phyloP scores from a whole-genome alignment of 345 rosid species.

The Salix dunnii region DNA sequence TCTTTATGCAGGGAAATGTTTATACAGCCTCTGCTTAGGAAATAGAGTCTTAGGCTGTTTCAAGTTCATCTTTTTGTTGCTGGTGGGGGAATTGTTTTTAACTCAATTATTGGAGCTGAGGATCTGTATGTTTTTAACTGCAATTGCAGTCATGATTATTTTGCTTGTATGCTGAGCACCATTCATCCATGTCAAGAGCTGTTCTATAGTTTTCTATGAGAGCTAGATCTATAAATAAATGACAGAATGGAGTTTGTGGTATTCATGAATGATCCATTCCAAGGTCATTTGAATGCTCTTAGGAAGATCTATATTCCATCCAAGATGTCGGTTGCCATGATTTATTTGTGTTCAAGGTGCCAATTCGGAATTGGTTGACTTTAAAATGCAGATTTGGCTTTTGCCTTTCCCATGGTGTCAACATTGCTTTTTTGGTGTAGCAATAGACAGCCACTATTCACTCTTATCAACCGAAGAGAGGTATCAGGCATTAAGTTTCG shows the following conservation, averaged over 20 bases:
- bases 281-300: slow-evolving; percentile 40
- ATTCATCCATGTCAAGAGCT: slow-evolving; percentile 20
- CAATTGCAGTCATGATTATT: slow-evolving; percentile 19
- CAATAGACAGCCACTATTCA: slow-evolving; percentile 73
- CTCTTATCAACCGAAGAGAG: slow-evolving; percentile 79
- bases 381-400: slow-evolving; percentile 96
- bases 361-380: slow-evolving; percentile 95
- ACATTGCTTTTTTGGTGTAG: slow-evolving; percentile 98
- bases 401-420: slow-evolving; percentile 76
- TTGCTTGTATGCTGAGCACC: slow-evolving; percentile 19
- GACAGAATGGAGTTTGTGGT: slow-evolving; percentile 23
- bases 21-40: background rate
- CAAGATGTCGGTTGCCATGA: slow-evolving; percentile 77
- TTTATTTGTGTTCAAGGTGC: slow-evolving; percentile 77
- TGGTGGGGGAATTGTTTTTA: background rate
- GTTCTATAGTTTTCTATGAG: slow-evolving; percentile 19
- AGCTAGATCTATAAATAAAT: slow-evolving; percentile 30
- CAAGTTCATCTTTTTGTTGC: background rate
- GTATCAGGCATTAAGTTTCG: slow-evolving; percentile 75
- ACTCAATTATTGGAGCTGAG: slow-evolving; percentile 6
- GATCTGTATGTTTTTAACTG: slow-evolving; percentile 10
- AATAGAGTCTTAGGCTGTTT: background rate
- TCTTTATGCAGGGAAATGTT: background rate
- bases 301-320: slow-evolving; percentile 58
- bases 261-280: slow-evolving; percentile 37